Conservation (phyloP, 192 early-diverging fungal genomes). For the Coemansia erecta region DNA sequence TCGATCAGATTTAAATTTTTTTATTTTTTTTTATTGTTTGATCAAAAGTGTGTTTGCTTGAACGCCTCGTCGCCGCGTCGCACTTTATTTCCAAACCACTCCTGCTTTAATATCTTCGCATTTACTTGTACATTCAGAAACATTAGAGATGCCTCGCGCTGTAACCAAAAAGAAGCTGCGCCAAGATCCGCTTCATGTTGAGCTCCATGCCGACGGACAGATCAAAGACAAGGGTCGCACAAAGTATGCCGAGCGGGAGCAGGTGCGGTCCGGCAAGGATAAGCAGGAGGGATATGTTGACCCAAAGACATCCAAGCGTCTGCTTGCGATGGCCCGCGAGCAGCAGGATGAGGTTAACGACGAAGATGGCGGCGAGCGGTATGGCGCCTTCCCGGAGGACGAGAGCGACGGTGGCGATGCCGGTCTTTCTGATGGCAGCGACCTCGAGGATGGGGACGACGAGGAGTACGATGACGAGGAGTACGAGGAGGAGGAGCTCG, state of each 20-base stretch:
- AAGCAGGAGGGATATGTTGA: slow-evolving; percentile 61
- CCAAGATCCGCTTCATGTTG: slow-evolving; percentile 85
- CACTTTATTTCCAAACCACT: not conserved
- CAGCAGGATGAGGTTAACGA: slow-evolving; percentile 89
- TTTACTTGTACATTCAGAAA: not conserved
- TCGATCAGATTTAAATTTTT: slow-evolving; percentile 11
- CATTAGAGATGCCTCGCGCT: slow-evolving; percentile 32
- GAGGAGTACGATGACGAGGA: slow-evolving; percentile 70
- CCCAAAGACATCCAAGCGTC: slow-evolving; percentile 84
- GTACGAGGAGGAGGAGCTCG: slow-evolving; percentile 70
- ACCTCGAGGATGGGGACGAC: slow-evolving; percentile 53
- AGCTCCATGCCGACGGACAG: slow-evolving; percentile 64
- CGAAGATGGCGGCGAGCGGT: slow-evolving; percentile 59
- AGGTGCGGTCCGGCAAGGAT: slow-evolving; percentile 55
- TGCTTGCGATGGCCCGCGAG: slow-evolving; percentile 81
- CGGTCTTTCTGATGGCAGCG: slow-evolving; percentile 21
- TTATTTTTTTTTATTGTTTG: slow-evolving; percentile 19
- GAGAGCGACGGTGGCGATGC: slow-evolving; percentile 23
- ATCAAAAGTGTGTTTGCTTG: not conserved
- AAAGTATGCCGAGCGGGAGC: slow-evolving; percentile 62
- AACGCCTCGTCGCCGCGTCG: not conserved
- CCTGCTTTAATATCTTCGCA: slow-evolving; percentile 5
- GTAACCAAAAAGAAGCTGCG: slow-evolving; percentile 52
- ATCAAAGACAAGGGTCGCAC: slow-evolving; percentile 54
- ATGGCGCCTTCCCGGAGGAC: slow-evolving; percentile 20